Conservation (phyloP, 106 monocot species). For the Amphibolis antarctica region DNA sequence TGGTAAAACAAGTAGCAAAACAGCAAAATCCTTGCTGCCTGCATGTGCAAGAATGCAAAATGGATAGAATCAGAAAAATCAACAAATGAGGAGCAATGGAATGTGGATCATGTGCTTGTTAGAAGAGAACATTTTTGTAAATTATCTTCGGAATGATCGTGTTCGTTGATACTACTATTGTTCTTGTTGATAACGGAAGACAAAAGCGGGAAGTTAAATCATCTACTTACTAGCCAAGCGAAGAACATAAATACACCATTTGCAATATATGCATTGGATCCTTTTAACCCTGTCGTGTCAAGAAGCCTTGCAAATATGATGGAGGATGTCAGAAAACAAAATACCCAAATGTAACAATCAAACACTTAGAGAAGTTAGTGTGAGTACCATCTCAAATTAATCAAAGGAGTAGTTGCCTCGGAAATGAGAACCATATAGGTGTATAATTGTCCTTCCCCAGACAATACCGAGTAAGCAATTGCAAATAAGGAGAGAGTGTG, state of each 20-base stretch:
- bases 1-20: conserved; percentile 76
- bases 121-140: no score
- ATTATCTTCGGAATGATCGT: no score
- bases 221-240: conserved; percentile 39
- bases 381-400: conserved; percentile 71
- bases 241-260: conserved; percentile 59
- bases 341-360: neutral
- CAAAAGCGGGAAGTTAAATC: neutral
- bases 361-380: neutral
- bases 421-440: conserved; percentile 69
- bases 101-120: no score
- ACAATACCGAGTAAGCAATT: conserved; percentile 43
- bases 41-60: conserved; percentile 1
- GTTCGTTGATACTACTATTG: no score
- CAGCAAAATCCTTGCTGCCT: conserved; percentile 72
- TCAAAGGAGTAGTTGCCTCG: conserved; percentile 57
- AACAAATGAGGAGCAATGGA: neutral
- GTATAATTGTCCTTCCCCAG: conserved; percentile 59
- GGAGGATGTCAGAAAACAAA: neutral
- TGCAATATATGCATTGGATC: conserved; percentile 53
- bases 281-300: conserved; percentile 67
- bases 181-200: no score
- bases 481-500: conserved; percentile 45
- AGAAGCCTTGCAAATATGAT: conserved; percentile 53
- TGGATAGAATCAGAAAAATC: neutral